Evolutionary conservation across 2,329 filamentous ascomycete species (phyloP).

Genomic region (Knoxdaviesia capensis): DNA sequence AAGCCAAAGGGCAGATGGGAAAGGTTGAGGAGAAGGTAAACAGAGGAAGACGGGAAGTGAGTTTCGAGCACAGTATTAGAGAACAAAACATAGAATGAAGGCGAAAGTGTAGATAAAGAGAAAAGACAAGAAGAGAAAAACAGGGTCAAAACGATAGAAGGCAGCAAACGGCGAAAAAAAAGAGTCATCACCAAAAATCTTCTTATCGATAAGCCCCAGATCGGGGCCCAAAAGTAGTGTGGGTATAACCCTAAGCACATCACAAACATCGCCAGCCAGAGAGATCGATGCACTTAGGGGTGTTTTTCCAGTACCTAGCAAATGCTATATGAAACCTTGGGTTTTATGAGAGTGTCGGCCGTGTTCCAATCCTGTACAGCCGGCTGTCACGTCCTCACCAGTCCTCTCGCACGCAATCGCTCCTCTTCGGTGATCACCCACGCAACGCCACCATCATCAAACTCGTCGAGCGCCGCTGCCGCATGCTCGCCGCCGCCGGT

Average conservation of each 20-base stretch:
- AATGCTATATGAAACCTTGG: no score
- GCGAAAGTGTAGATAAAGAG: not conserved
- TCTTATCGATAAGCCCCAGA: no score
- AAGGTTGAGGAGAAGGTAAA: not conserved
- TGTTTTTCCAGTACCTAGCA: no score
- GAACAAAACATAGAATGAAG: not conserved
- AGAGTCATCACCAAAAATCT: no score
- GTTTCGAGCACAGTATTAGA: not conserved
- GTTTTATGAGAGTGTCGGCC: no score
- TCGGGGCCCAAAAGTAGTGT: no score
- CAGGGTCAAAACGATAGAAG: no score
- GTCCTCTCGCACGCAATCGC: constrained; percentile 47
- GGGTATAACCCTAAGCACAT: no score
- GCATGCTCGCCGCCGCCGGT: not conserved
- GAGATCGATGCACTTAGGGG: no score
- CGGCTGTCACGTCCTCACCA: constrained; percentile 27
- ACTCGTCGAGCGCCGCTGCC: not conserved
- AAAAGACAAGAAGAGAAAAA: not conserved
- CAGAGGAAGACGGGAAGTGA: not conserved
- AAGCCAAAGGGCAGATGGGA: no score
- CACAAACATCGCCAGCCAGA: no score
- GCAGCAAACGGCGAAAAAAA: no score
- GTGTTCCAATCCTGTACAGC: not conserved
- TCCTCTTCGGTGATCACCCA: constrained; percentile 60
- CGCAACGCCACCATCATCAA: constrained; percentile 40